phyloP scores from a whole-genome alignment of 768 basidiomycete species.

The Hemileccinum impolitum region DNA sequence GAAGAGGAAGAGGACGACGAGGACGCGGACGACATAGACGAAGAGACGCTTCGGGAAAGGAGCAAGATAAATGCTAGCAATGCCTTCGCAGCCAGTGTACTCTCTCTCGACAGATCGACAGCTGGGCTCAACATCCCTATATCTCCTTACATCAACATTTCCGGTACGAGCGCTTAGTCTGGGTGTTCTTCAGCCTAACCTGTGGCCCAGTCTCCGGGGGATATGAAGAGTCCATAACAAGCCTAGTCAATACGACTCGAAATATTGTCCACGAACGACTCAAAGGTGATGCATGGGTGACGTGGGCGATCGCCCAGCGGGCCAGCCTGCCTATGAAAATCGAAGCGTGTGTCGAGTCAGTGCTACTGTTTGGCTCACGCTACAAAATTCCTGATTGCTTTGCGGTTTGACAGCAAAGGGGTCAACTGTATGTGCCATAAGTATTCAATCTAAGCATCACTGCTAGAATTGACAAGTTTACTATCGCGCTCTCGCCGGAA shows the following conservation, averaged over 20 bases:
- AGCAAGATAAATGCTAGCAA: not conserved
- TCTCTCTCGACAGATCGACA: not conserved
- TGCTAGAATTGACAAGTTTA: not conserved
- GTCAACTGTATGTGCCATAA: not conserved
- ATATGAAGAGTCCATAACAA: not conserved
- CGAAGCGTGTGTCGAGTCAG: conserved; percentile 6
- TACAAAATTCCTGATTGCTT: not conserved
- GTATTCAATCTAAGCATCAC: too few relatives aligned
- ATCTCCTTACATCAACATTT: not conserved
- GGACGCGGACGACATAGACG: not conserved
- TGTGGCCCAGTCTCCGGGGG: not conserved
- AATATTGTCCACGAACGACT: conserved; percentile 1
- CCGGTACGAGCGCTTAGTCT: not conserved
- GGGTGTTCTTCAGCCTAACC: not conserved
- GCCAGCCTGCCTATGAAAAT: conserved; percentile 5
- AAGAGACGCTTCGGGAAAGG: not conserved
- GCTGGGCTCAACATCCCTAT: not conserved
- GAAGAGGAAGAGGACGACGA: not conserved
- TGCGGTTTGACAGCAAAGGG: conserved; percentile 3
- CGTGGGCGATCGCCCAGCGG: conserved; percentile 5
- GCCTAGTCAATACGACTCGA: not conserved
- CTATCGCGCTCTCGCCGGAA: not conserved
- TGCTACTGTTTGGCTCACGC: not conserved
- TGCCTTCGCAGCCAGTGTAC: not conserved
- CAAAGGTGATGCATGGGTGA: conserved; percentile 9